A percentile compares a stretch with the other conserved stretches of the same genome.
phyloP scores from a whole-genome alignment of 495 filamentous ascomycete genomes.

The Aspergillus ellipticus region DNA sequence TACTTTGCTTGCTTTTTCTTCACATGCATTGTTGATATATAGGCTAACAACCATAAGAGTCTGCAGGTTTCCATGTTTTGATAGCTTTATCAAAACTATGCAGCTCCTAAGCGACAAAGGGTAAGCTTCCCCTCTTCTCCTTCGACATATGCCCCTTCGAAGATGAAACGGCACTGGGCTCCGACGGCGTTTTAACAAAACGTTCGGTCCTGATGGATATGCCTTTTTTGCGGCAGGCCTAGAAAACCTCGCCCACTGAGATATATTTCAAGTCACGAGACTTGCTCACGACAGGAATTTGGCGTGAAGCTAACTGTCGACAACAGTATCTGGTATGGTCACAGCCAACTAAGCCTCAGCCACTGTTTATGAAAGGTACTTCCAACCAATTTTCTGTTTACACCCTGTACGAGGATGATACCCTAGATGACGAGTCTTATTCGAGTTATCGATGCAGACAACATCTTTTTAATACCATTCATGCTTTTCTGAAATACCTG shows the following conservation, averaged over 20 bases:
- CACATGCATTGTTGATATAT: conserved; percentile 5
- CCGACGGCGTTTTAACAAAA: conserved; percentile 61
- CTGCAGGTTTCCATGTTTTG: background rate
- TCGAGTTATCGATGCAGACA: conserved; percentile 60
- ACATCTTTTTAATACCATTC: conserved; percentile 54
- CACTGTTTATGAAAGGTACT: conserved; percentile 15
- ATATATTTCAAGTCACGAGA: conserved; percentile 21
- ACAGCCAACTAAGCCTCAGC: background rate
- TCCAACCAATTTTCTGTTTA: conserved; percentile 5
- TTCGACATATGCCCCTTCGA: conserved; percentile 31
- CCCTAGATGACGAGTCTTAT: conserved; percentile 63
- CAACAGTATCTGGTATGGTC: background rate
- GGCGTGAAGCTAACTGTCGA: conserved; percentile 30
- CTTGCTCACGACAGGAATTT: conserved; percentile 17
- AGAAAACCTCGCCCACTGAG: conserved; percentile 99
- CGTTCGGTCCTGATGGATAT: conserved; percentile 72
- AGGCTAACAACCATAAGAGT: conserved; percentile 30
- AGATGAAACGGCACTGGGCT: conserved; percentile 99
- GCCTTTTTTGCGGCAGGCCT: conserved; percentile 97
- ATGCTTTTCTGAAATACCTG: conserved; percentile 49
- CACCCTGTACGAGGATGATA: conserved; percentile 47
- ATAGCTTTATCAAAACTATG: background rate
- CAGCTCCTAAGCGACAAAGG: conserved; percentile 12
- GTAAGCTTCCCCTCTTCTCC: conserved; percentile 28
- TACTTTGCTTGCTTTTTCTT: conserved; percentile 10